Evolutionary conservation across 495 filamentous ascomycete genomes (phyloP).

Genomic region (Ramalina intermedia): DNA sequence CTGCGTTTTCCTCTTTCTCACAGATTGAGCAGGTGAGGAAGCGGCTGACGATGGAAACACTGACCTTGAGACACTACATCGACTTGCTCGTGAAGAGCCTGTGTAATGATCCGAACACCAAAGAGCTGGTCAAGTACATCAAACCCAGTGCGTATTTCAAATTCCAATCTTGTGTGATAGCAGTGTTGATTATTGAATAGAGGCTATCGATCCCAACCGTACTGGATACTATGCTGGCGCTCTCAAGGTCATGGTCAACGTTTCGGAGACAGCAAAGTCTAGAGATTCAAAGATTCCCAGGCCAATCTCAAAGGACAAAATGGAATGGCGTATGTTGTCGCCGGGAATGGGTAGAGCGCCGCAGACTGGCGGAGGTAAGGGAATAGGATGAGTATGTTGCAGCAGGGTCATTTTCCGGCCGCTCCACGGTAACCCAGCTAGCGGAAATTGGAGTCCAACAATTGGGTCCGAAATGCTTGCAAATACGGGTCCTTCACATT

Average conservation of each 20-base stretch:
- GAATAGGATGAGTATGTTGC: no score
- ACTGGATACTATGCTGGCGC: constrained; percentile 10
- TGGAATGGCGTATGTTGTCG: constrained; percentile 9
- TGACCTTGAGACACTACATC: constrained; percentile 5
- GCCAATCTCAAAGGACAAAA: constrained; percentile 8
- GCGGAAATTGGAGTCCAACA: no score
- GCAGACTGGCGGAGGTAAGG: no score
- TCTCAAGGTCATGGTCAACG: constrained; percentile 4
- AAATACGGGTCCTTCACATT: no score
- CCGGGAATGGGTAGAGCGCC: no score
- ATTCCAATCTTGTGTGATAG: neutral
- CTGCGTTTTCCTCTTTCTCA: constrained; percentile 11
- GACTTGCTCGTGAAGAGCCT: constrained; percentile 5
- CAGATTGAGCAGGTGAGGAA: constrained; percentile 9
- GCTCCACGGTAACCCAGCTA: no score
- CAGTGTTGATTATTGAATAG: neutral
- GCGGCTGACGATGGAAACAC: constrained; percentile 4
- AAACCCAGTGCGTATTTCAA: neutral
- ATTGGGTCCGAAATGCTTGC: no score
- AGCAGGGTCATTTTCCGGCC: no score
- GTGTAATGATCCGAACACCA: constrained; percentile 8
- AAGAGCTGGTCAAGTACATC: constrained; percentile 6
- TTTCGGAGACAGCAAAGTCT: constrained; percentile 8
- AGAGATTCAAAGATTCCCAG: constrained; percentile 1
- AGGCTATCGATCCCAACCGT: neutral